Percentiles rank a stretch among this genome's conserved stretches.
phyloP scores from a whole-genome alignment of 2,329 filamentous ascomycete species.

The Phaeosphaeriaceae sp. region DNA sequence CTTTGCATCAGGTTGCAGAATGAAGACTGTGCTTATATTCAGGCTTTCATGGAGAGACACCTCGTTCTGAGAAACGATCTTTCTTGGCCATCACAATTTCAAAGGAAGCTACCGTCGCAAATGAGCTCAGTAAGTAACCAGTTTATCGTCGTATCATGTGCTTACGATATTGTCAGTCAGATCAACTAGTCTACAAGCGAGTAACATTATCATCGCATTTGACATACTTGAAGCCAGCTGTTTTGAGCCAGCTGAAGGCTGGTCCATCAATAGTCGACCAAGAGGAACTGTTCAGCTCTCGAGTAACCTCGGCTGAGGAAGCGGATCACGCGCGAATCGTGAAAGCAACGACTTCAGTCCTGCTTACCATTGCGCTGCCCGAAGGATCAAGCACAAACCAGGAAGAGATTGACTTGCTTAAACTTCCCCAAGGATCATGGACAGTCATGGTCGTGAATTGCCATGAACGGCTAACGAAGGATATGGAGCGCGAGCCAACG shows the following conservation, averaged over 20 bases:
- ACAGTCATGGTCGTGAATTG: background rate
- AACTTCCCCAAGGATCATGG: background rate
- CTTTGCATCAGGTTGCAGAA: background rate
- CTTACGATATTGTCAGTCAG: too few relatives aligned
- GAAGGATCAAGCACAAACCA: background rate
- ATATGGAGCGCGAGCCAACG: background rate
- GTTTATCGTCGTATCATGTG: too few relatives aligned
- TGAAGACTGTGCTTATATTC: background rate
- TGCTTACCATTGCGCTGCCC: background rate
- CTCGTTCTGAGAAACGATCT: background rate
- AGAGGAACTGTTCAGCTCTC: too few relatives aligned
- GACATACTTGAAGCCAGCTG: background rate
- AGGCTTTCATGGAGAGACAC: background rate
- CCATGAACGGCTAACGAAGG: background rate
- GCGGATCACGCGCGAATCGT: too few relatives aligned
- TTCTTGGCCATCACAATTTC: background rate
- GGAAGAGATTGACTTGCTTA: background rate
- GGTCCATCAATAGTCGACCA: too few relatives aligned
- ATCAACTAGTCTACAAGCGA: background rate
- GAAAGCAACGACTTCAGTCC: background rate
- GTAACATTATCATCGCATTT: constrained; percentile 1
- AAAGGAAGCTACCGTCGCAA: too few relatives aligned
- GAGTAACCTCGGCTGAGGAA: background rate
- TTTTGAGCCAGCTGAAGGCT: background rate
- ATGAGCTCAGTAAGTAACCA: too few relatives aligned